Evolutionary conservation across 495 filamentous ascomycete species (phyloP).

Genomic region (Lophiostoma macrostomum): DNA sequence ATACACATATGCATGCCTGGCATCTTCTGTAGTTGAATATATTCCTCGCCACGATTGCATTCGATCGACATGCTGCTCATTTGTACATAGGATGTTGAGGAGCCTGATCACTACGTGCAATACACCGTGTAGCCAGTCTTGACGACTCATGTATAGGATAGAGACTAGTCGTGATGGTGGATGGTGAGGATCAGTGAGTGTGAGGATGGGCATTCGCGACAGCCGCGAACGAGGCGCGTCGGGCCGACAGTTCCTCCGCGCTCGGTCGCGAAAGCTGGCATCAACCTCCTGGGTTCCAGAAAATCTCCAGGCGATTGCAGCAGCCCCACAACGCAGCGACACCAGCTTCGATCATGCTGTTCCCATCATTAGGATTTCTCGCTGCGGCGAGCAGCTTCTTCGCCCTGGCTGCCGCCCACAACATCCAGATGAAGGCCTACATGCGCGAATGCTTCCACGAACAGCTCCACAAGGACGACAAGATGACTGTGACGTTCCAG

Average conservation of each 20-base stretch:
- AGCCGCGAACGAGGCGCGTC: not conserved
- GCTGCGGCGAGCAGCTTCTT: slow-evolving; percentile 52
- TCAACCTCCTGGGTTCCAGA: slow-evolving; percentile 5
- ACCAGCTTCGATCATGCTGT: slow-evolving; percentile 26
- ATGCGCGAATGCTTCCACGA: slow-evolving; percentile 97
- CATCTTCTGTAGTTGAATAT: too few species aligned
- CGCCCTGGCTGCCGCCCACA: slow-evolving; percentile 71
- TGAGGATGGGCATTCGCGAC: not conserved
- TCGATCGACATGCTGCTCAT: too few species aligned
- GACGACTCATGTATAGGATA: too few species aligned
- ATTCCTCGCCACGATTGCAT: too few species aligned
- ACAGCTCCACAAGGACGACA: slow-evolving; percentile 83
- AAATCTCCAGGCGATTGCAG: slow-evolving; percentile 1
- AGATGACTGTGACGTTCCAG: slow-evolving; percentile 98
- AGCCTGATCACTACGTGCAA: too few species aligned
- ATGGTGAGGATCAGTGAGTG: not conserved
- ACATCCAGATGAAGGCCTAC: slow-evolving; percentile 89
- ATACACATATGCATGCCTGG: too few species aligned
- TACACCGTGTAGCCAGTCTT: too few species aligned
- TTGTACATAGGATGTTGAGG: too few species aligned
- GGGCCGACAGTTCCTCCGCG: slow-evolving; percentile 15
- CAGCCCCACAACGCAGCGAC: slow-evolving; percentile 3
- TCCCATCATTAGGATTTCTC: slow-evolving; percentile 56
- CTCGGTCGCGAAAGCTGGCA: slow-evolving; percentile 29
- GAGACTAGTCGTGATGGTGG: too few species aligned